Conservation (phyloP, 768 basidiomycete species). For the Russula emetica region DNA sequence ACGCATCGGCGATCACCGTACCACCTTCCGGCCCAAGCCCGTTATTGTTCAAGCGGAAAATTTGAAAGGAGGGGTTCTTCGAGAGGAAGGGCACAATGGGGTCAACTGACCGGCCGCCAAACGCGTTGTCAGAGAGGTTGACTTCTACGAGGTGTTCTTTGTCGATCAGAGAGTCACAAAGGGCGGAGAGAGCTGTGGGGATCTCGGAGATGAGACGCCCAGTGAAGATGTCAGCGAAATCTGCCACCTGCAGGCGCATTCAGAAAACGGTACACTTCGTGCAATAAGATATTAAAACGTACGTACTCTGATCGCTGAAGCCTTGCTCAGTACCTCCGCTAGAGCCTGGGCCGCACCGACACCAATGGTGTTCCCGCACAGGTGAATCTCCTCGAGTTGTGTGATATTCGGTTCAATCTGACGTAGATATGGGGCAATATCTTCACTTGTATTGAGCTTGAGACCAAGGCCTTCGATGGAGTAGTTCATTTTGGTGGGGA, state of each 20-base stretch:
- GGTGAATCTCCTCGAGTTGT: constrained; percentile 76
- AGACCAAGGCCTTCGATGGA: constrained; percentile 64
- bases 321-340: constrained; percentile 69
- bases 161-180: constrained; percentile 82
- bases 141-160: constrained; percentile 81
- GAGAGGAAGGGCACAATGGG: constrained; percentile 89
- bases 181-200: constrained; percentile 78
- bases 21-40: constrained; percentile 92
- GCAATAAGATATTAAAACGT: constrained; percentile 2
- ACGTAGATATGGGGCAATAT: constrained; percentile 69
- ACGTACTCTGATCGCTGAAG: constrained; percentile 65
- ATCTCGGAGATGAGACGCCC: constrained; percentile 95
- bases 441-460: constrained; percentile 71
- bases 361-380: constrained; percentile 93
- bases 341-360: constrained; percentile 84
- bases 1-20: constrained; percentile 75
- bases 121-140: constrained; percentile 93
- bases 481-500: constrained; percentile 33
- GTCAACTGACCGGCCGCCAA: constrained; percentile 91
- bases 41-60: constrained; percentile 93
- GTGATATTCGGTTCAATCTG: constrained; percentile 53
- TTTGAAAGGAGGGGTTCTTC: constrained; percentile 72
- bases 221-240: constrained; percentile 97
- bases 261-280: not conserved
- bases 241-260: constrained; percentile 68